Evolutionary conservation across 768 basidiomycete genomes (phyloP).

Genomic region (Rhodotorula babjevae): DNA sequence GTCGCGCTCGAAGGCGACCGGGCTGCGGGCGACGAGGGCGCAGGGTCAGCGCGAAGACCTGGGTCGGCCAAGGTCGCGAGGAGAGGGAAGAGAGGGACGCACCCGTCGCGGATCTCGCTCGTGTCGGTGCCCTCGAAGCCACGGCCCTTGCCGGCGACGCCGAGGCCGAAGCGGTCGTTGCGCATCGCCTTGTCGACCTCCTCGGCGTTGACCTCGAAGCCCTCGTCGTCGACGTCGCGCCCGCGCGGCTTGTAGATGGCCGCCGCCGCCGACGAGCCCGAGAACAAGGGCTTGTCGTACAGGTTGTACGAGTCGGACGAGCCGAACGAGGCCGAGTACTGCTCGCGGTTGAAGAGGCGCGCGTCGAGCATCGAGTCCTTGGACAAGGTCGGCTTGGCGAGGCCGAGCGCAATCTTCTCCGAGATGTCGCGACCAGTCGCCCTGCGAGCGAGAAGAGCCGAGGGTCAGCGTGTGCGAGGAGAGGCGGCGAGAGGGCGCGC

Average conservation of each 20-base stretch:
- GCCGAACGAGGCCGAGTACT: conserved; percentile 71
- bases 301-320: conserved; percentile 91
- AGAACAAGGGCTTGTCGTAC: conserved; percentile 92
- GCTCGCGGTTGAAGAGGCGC: conserved; percentile 94
- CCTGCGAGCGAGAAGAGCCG: conserved; percentile 32
- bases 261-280: conserved; percentile 91
- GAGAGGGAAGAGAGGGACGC: not conserved
- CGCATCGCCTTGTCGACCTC: conserved; percentile 83
- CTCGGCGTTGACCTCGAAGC: conserved; percentile 89
- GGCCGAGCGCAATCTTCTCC: conserved; percentile 94
- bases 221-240: conserved; percentile 74
- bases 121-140: conserved; percentile 89
- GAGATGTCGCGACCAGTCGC: conserved; percentile 99
- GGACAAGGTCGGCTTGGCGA: conserved; percentile 90
- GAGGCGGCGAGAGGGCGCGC: too few relatives aligned
- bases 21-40: conserved; percentile 58
- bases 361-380: conserved; percentile 98
- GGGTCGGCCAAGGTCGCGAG: not conserved
- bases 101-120: conserved; percentile 56
- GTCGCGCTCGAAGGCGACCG: conserved; percentile 98
- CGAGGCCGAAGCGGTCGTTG: conserved; percentile 90
- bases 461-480: not conserved
- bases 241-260: conserved; percentile 98
- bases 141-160: conserved; percentile 56
- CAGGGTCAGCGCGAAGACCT: not conserved